Percentiles rank a stretch among this genome's conserved stretches.
These are phyloP conservation scores for Erythrophleum ivorense DNA, from an alignment of 331 rosid species.

Conservation along the genomic window DNA sequence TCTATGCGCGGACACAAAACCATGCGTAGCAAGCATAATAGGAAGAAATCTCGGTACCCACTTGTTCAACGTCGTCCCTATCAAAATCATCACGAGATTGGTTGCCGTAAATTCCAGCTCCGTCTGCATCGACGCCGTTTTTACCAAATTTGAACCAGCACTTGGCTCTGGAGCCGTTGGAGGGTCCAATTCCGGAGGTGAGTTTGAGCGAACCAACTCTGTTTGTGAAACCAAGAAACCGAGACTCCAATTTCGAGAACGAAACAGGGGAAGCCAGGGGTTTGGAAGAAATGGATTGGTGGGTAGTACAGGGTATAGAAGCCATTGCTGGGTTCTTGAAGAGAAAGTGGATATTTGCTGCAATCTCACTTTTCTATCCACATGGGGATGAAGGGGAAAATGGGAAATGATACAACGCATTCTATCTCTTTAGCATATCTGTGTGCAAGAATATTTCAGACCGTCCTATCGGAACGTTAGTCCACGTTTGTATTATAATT, in stretches of 20 bases:
- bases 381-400: slow-evolving; percentile 32
- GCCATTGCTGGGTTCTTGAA: slow-evolving; percentile 61
- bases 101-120: slow-evolving; percentile 98
- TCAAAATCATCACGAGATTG: slow-evolving; percentile 89
- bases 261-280: slow-evolving; percentile 42
- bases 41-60: slow-evolving; percentile 25
- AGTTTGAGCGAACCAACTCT: slow-evolving; percentile 50
- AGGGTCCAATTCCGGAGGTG: slow-evolving; percentile 65
- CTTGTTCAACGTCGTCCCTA: slow-evolving; percentile 97
- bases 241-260: slow-evolving; percentile 49
- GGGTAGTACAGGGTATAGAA: slow-evolving; percentile 66
- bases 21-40: not conserved
- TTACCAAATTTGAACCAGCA: slow-evolving; percentile 94
- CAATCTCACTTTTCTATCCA: slow-evolving; percentile 52
- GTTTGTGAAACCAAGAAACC: slow-evolving; percentile 56
- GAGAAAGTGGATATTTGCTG: not conserved
- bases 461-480: not conserved
- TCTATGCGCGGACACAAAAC: slow-evolving; percentile 3
- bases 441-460: not conserved
- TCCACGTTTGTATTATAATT: too few species aligned
- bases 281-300: slow-evolving; percentile 49
- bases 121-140: slow-evolving; percentile 90
- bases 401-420: slow-evolving; percentile 21
- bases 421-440: too few species aligned
- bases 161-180: slow-evolving; percentile 74